Base-by-base conservation (phyloP, 2,329 filamentous ascomycete genomes). In the Pseudocercospora pini-densiflorae region DNA sequence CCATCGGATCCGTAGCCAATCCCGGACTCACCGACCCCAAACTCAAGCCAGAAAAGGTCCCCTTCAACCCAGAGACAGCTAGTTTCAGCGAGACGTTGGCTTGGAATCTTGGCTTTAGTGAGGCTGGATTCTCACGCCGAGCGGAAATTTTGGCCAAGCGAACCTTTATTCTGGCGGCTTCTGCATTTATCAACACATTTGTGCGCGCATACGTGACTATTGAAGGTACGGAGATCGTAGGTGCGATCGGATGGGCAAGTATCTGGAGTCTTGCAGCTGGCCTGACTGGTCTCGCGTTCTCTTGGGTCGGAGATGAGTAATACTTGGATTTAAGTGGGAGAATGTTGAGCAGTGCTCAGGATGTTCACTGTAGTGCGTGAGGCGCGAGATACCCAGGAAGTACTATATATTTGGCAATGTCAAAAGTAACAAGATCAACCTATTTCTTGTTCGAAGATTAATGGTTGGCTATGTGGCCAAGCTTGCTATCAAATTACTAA, bases 181-280 rank as follows among this genome's bases (percentile, higher is more conserved):
- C 85, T 66, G 74, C 82, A 10, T 76, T 84, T 8, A 73, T 80
- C n/a, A 86, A 87, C 72, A 87, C 85, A 0, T 88, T 90, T 65
- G 80, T 93, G 47, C 87, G 91, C 74, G 87, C 89, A 24, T 86
- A 84, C 55, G 83, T 88, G 62, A 90, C 88, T 0, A 81, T 97
- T 21, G 83, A 87, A 53, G 91, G 92, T 4, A 88, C 92, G 10
- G 90, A 94, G 73, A 69, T 87, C 3, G 72, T 82, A 0, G 94
- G 94, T 10, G 92, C 93, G 1, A 80, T 84, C 2, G 87, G 86
- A 0, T 98, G 93, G 84, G 89, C 91, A 1, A 82, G 82, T 23
- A 83, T 94, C 40, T 97, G 93, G 93, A 87, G 87, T n/a, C 73
- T 84, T 23, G 91, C 90, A 6, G 86, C 87, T 3, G 76, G 85